Evolutionary conservation across 2,329 filamentous ascomycete genomes (phyloP), one percentile per base, ranked within the genome.

Genomic region (Colletotrichum siamense): DNA sequence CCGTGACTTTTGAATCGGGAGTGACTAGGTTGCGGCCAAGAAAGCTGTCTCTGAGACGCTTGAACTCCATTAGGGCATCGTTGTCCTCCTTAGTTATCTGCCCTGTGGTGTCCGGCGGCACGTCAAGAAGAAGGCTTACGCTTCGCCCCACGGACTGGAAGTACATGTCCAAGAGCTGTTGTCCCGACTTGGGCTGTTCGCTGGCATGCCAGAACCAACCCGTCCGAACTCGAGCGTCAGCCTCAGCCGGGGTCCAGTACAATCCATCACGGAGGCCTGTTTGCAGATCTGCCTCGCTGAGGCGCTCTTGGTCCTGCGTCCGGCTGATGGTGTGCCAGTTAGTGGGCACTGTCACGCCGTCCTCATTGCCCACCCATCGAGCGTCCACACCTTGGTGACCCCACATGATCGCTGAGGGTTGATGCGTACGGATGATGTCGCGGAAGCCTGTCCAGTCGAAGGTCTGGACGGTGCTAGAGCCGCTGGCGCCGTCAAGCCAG

Each of bases 401-500:
- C 55, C 55, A 59, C 30, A 62, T 62, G 13, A 62, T 34, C 3
- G 59, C 59, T 5, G 59, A 30, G 0, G 59, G 28, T 5, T 62
- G 59, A 62, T 62, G 59, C 18, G 16, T 32, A 12, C 59, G 81
- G 39, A 83, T 83, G 66, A 82, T 81, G 62, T 81, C 78, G n/a
- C 81, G 81, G 71, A 82, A 83, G 15, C 63, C 26, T 1, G 81
- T 77, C 80, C 80, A 83, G 78, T 82, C 77, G 71, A 83, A 83
- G 2, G 81, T 83, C 68, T 83, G 82, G 9, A 79, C 79, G 9
- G 81, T 83, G 61, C 77, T 69, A 4, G 81, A 82, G 16, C 82
- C 81, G 65, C 81, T 82, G 9, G 81, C 81, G n/a, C 82, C 82
- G 57, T 83, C 82, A n/a, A 83, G 80, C 82, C 81, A 83, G 30